Conservation (phyloP, 2,329 filamentous ascomycete species). For the Claviceps pazoutovae region DNA sequence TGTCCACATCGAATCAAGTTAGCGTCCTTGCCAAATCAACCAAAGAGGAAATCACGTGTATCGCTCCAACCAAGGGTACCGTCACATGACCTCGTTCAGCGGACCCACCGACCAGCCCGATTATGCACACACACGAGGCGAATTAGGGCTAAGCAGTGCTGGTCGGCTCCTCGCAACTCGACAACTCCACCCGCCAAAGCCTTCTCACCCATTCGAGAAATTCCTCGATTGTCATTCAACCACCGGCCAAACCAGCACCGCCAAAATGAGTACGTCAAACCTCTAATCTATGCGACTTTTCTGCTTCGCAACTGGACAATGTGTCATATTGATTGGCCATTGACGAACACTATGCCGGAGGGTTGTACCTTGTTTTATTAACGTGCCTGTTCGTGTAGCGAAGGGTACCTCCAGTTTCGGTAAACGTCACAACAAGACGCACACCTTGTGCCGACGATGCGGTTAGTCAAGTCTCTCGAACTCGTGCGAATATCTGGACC, state of each 20-base stretch:
- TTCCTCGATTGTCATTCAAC: slow-evolving; percentile 23
- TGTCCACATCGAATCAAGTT: background rate
- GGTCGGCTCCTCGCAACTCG: slow-evolving; percentile 12
- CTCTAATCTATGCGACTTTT: no score
- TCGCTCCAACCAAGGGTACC: slow-evolving; percentile 8
- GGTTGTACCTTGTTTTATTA: slow-evolving; percentile 9
- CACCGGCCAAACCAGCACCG: slow-evolving; percentile 29
- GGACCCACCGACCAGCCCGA: slow-evolving; percentile 9
- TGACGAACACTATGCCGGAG: background rate
- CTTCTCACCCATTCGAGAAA: slow-evolving; percentile 18
- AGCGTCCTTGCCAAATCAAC: background rate
- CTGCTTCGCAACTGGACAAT: background rate
- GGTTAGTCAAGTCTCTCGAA: slow-evolving; percentile 46
- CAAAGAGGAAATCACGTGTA: background rate
- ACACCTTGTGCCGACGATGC: slow-evolving; percentile 96
- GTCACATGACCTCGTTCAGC: slow-evolving; percentile 18
- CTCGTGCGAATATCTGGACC: slow-evolving; percentile 4
- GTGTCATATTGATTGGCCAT: background rate
- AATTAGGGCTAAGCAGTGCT: slow-evolving; percentile 22
- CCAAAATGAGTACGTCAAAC: slow-evolving; percentile 42
- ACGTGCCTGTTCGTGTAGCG: slow-evolving; percentile 24
- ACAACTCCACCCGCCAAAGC: slow-evolving; percentile 24
- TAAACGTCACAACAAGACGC: slow-evolving; percentile 89
- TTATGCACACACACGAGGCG: slow-evolving; percentile 10
- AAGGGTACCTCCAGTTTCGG: slow-evolving; percentile 46